Conservation (phyloP, 495 filamentous ascomycete genomes). For the Clavariopsis aquatica region DNA sequence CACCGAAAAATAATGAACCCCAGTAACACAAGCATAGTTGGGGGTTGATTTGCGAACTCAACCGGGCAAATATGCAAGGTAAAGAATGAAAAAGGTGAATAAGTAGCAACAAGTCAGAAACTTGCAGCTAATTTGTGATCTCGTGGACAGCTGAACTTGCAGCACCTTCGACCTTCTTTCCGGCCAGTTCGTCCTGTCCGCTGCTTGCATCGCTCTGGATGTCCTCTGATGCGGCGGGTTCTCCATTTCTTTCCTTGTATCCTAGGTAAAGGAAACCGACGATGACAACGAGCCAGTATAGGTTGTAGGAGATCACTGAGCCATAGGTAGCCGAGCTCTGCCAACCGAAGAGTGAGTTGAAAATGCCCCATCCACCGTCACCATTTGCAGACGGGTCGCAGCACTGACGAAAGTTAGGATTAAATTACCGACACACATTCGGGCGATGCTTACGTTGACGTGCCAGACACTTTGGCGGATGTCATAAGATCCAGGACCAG, state of each 20-base stretch:
- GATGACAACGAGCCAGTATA: slow-evolving; percentile 79
- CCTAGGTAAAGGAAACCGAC: slow-evolving; percentile 61
- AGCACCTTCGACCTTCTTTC: slow-evolving; percentile 12
- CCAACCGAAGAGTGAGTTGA: slow-evolving; percentile 85
- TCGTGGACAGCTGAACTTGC: slow-evolving; percentile 12
- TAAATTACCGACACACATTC: background rate
- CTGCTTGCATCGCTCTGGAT: slow-evolving; percentile 11
- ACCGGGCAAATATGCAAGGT: too few relatives aligned
- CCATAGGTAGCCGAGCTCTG: slow-evolving; percentile 85
- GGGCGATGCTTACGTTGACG: slow-evolving; percentile 66
- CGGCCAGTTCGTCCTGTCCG: background rate
- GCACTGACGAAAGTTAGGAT: slow-evolving; percentile 53
- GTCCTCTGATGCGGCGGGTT: background rate
- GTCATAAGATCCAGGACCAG: slow-evolving; percentile 84
- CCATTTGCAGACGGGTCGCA: slow-evolving; percentile 72
- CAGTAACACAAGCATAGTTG: too few relatives aligned
- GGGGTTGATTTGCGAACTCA: too few relatives aligned
- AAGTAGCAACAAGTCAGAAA: background rate
- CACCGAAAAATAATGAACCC: too few relatives aligned
- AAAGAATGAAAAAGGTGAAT: background rate
- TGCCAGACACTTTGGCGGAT: slow-evolving; percentile 87
- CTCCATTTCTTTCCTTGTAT: slow-evolving; percentile 66
- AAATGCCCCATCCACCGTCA: slow-evolving; percentile 85
- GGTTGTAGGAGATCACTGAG: slow-evolving; percentile 80
- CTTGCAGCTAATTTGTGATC: slow-evolving; percentile 2